These are phyloP conservation scores for Scleroderma bovista DNA, from an alignment of 768 basidiomycete genomes.

Conservation along the genomic window DNA sequence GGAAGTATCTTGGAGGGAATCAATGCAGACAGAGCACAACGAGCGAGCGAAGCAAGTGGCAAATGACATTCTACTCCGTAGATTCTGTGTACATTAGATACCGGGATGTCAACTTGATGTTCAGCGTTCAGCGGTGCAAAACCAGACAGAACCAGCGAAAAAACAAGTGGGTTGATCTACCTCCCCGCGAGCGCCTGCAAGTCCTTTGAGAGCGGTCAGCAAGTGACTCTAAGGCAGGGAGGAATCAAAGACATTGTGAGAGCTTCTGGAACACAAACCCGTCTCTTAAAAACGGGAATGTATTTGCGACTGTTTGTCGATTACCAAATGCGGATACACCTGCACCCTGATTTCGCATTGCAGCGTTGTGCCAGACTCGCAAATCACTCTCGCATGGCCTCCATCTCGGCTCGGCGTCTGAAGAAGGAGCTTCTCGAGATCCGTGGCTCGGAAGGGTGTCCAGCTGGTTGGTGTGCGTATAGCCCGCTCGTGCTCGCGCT, in stretches of 20 bases:
- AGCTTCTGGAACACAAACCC: slow-evolving; percentile 12
- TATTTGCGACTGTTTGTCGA: slow-evolving; percentile 38
- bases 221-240: slow-evolving; percentile 74
- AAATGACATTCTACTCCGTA: slow-evolving; percentile 1
- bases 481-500: neutral
- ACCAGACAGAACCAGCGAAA: slow-evolving; percentile 14
- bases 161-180: slow-evolving; percentile 38
- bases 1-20: slow-evolving; percentile 80
- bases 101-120: slow-evolving; percentile 23
- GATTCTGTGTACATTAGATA: neutral
- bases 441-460: slow-evolving; percentile 56
- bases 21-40: slow-evolving; percentile 52
- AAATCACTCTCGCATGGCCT: slow-evolving; percentile 40
- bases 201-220: slow-evolving; percentile 36
- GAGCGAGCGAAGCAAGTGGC: slow-evolving; percentile 38
- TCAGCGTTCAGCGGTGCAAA: slow-evolving; percentile 12
- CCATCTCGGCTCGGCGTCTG: slow-evolving; percentile 59
- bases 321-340: slow-evolving; percentile 6
- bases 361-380: too few species aligned
- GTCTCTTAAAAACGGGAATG: slow-evolving; percentile 4
- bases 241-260: slow-evolving; percentile 21
- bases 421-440: slow-evolving; percentile 71
- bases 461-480: slow-evolving; percentile 40
- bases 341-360: neutral
- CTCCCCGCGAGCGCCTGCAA: slow-evolving; percentile 68